Conservation (phyloP, 495 filamentous ascomycete genomes). For the Penicillium nucicola region DNA sequence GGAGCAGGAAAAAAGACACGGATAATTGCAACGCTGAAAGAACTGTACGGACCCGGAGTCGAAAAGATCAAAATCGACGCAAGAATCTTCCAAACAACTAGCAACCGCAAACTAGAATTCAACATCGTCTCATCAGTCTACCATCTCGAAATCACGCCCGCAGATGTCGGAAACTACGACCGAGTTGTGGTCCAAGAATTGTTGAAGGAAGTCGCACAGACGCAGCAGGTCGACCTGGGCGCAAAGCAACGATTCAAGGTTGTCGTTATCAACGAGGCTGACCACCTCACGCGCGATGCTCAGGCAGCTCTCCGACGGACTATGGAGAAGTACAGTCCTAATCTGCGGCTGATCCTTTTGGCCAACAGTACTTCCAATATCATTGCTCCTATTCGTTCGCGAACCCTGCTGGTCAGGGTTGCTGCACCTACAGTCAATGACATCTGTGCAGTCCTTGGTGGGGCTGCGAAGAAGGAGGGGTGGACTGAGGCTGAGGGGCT, state of each 20-base stretch:
- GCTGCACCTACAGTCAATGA: conserved; percentile 83
- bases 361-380: conserved; percentile 97
- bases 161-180: conserved; percentile 95
- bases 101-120: conserved; percentile 97
- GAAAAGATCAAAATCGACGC: conserved; percentile 98
- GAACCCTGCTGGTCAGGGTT: conserved; percentile 87
- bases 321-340: conserved; percentile 99
- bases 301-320: conserved; percentile 92
- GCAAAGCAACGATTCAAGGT: conserved; percentile 96
- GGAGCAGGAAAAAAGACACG: conserved; percentile 98
- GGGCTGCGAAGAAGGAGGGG: conserved; percentile 72
- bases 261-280: conserved; percentile 99
- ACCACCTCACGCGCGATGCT: conserved; percentile 88
- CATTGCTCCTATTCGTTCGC: conserved; percentile 88
- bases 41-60: conserved; percentile 86
- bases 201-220: conserved; percentile 96
- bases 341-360: conserved; percentile 83
- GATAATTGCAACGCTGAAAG: conserved; percentile 88
- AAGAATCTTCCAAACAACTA: conserved; percentile 90
- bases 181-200: conserved; percentile 93
- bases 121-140: conserved; percentile 96
- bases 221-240: conserved; percentile 88
- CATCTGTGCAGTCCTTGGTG: conserved; percentile 72
- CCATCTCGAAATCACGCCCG: conserved; percentile 96
- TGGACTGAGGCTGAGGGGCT: conserved; percentile 68